phyloP scores from a whole-genome alignment of 495 filamentous ascomycete species.

The Letharia lupina region DNA sequence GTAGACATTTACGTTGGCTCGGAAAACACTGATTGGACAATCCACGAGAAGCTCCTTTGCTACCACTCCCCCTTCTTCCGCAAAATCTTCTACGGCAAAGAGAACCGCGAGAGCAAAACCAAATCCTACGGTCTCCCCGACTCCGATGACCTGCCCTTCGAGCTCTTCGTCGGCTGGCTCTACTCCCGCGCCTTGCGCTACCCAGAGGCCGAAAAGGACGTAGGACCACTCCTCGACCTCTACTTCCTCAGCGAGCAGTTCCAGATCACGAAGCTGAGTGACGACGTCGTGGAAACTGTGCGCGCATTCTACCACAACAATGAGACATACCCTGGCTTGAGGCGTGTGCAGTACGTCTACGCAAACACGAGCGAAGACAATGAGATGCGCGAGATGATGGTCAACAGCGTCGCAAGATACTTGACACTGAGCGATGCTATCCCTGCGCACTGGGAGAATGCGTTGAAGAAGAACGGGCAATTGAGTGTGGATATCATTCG shows the following conservation, averaged over 20 bases:
- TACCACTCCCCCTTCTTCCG: constrained; percentile 42
- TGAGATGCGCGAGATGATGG: constrained; percentile 42
- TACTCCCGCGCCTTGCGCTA: constrained; percentile 33
- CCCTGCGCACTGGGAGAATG: constrained; percentile 41
- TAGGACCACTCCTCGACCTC: constrained; percentile 37
- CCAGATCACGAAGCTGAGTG: constrained; percentile 29
- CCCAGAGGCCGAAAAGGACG: constrained; percentile 36
- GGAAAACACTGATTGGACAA: constrained; percentile 38
- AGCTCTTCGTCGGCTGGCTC: constrained; percentile 42
- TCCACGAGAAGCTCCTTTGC: constrained; percentile 46
- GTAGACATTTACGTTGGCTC: constrained; percentile 44
- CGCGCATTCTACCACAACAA: constrained; percentile 38
- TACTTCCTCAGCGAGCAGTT: constrained; percentile 40
- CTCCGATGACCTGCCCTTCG: constrained; percentile 37
- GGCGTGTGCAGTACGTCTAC: constrained; percentile 45
- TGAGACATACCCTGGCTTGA: constrained; percentile 38
- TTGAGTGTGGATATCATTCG: constrained; percentile 42
- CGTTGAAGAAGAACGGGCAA: constrained; percentile 41
- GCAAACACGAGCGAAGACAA: constrained; percentile 39
- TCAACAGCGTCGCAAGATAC: constrained; percentile 35
- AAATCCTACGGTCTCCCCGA: constrained; percentile 40
- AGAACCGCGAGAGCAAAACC: constrained; percentile 22
- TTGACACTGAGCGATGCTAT: constrained; percentile 35
- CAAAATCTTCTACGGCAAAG: constrained; percentile 35
- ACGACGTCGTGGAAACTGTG: constrained; percentile 35